phyloP scores from a whole-genome alignment of 805 yeast species.

The Scheffersomyces coipomensis region DNA sequence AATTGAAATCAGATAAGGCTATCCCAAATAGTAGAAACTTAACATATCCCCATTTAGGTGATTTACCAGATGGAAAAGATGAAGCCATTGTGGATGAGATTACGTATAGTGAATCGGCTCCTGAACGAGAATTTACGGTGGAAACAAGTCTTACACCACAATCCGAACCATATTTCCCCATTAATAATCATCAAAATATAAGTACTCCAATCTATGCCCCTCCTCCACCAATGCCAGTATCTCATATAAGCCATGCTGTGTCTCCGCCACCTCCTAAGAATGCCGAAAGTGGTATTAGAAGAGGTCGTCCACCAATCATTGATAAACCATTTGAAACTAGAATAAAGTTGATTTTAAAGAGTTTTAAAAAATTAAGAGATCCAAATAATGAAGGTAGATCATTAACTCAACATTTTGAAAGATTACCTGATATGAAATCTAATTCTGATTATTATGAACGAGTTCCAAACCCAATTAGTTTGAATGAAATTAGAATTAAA shows the following conservation, averaged over 20 bases:
- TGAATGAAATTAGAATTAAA: constrained; percentile 74
- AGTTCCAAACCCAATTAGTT: constrained; percentile 59
- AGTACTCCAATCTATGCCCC: constrained; percentile 1
- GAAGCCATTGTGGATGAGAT: constrained; percentile 10
- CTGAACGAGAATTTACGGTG: constrained; percentile 7
- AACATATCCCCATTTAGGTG: constrained; percentile 66
- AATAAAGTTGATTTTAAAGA: constrained; percentile 81
- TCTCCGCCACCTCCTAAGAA: constrained; percentile 3
- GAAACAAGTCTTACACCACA: constrained; percentile 8
- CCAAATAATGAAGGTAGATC: constrained; percentile 44
- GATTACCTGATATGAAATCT: constrained; percentile 67
- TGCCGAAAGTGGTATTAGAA: constrained; percentile 53
- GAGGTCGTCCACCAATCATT: constrained; percentile 90
- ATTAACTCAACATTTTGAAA: constrained; percentile 70
- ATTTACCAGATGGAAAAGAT: constrained; percentile 54
- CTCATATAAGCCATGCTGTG: background rate
- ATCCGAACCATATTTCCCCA: constrained; percentile 2
- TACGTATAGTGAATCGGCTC: constrained; percentile 7
- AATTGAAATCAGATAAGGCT: constrained; percentile 41
- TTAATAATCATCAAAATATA: background rate
- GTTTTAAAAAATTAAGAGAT: constrained; percentile 69
- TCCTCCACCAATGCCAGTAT: background rate
- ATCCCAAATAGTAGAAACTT: constrained; percentile 35
- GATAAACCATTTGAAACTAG: constrained; percentile 91
- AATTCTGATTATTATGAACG: constrained; percentile 55